Evolutionary conservation across 306 rosid genomes (phyloP).

Genomic region (Rosa multiflora): DNA sequence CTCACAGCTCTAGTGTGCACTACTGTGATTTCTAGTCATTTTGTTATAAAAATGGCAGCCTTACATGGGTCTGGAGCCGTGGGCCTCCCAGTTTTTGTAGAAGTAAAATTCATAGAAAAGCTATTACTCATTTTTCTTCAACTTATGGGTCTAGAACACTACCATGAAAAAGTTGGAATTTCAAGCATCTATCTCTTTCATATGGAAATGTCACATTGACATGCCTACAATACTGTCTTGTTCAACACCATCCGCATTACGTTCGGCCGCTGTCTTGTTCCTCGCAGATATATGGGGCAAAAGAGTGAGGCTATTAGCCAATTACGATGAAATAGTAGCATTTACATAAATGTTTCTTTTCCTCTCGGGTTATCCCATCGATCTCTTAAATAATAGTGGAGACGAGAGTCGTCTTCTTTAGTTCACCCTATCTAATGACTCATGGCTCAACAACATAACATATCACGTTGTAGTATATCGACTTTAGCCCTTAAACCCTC

Average conservation of each 20-base stretch:
- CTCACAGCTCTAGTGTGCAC: slow-evolving; percentile 21
- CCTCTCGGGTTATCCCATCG: background rate
- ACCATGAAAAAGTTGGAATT: background rate
- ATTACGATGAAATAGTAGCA: background rate
- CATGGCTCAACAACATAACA: background rate
- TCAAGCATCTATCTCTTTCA: background rate
- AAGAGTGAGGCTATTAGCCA: background rate
- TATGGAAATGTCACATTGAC: slow-evolving; percentile 2
- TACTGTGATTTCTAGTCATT: background rate
- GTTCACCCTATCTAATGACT: background rate
- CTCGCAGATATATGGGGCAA: background rate
- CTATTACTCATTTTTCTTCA: background rate
- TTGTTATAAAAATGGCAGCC: too few relatives aligned
- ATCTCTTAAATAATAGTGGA: background rate
- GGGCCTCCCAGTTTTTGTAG: background rate
- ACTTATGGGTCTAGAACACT: background rate
- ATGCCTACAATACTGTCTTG: background rate
- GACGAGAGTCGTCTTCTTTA: background rate
- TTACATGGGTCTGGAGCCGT: background rate
- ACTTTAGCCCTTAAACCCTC: background rate
- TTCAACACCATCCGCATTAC: background rate
- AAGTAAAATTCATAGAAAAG: background rate
- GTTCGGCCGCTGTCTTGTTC: background rate
- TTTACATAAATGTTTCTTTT: too few relatives aligned
- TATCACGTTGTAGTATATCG: background rate